phyloP scores from a whole-genome alignment of 257 asterid species.

The Penstemon eatonii region DNA sequence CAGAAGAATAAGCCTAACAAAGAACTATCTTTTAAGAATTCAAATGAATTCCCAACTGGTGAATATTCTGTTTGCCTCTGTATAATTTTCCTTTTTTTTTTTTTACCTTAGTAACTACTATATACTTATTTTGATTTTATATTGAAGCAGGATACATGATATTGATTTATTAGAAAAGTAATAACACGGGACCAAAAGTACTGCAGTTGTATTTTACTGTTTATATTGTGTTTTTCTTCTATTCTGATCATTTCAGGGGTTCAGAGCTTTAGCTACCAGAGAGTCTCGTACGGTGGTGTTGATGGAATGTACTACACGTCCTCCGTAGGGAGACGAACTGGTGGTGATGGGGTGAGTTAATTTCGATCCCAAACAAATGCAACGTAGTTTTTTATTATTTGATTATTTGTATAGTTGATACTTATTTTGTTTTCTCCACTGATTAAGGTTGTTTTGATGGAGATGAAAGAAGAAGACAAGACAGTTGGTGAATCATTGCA shows the following conservation, averaged over 20 bases:
- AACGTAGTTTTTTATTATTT: neutral
- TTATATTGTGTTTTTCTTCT: constrained; percentile 4
- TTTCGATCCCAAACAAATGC: neutral
- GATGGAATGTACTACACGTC: constrained; percentile 62
- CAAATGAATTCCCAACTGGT: constrained; percentile 40
- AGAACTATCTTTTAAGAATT: constrained; percentile 42
- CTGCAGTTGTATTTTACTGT: neutral
- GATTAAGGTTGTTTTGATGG: constrained; percentile 61
- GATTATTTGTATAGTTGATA: neutral
- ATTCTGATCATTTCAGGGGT: constrained; percentile 35
- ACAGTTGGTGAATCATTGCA: constrained; percentile 65
- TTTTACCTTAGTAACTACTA: no score
- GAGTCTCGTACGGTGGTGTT: constrained; percentile 64
- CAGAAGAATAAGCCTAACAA: constrained; percentile 40
- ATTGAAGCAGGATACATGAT: neutral
- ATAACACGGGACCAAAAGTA: neutral
- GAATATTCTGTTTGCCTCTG: neutral
- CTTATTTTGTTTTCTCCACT: constrained; percentile 1
- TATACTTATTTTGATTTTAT: neutral
- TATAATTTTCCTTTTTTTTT: neutral
- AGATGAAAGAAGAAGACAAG: constrained; percentile 74
- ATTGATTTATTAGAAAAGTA: neutral
- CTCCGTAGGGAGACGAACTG: constrained; percentile 58
- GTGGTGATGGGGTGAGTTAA: constrained; percentile 77
- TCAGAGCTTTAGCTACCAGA: constrained; percentile 51